Evolutionary conservation across 75 land plant species (phyloP), one percentile per base, ranked within the genome.

Genomic region (Chamaecyparis obtusa): DNA sequence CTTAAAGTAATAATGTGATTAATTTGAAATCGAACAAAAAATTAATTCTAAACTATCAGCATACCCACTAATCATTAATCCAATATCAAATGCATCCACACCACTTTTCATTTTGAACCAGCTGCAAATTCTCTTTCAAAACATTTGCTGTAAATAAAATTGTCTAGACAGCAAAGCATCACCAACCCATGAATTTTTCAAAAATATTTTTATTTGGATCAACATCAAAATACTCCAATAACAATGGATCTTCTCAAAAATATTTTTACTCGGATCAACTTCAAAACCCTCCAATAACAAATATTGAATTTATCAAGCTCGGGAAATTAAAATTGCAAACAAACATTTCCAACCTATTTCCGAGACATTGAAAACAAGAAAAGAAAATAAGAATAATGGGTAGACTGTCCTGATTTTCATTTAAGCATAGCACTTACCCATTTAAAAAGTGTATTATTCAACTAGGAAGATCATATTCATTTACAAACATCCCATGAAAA

Each of bases 271-370:
- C 39, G 11, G 81, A 41, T 39, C 41, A 39, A 39, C 41, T 39
- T 39, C 83, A 81, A 44, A 46, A 81, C 6, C 83, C 32, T 46
- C 46, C 83, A 81, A 81, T 46, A 21, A n/a, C 30, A 81, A 81
- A 81, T 81, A 27, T 79, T 24, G 10, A 37, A 24, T 41, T 79
- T 79, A 9, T 21, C 46, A 5, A 46, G 24, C 44, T 39, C 9
- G 9, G 7, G 24, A 78, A 78, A 78, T 78, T 41, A 27, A 81
- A 32, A 11, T 81, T 81, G 9, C 24, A 14, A 72, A 32, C 35
- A 32, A 81, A 27, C 83, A 81, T 81, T 21, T 14, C 32, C 46
- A 81, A 3, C n/a, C 3, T 81, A 44, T 5, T 81, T 81, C 51
- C 9, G 30, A 43, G 49, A 81, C 46, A 43, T 81, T n/a, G 49